Evolutionary conservation across 495 filamentous ascomycete species (phyloP).

Genomic region (Gamarada debralockiae): DNA sequence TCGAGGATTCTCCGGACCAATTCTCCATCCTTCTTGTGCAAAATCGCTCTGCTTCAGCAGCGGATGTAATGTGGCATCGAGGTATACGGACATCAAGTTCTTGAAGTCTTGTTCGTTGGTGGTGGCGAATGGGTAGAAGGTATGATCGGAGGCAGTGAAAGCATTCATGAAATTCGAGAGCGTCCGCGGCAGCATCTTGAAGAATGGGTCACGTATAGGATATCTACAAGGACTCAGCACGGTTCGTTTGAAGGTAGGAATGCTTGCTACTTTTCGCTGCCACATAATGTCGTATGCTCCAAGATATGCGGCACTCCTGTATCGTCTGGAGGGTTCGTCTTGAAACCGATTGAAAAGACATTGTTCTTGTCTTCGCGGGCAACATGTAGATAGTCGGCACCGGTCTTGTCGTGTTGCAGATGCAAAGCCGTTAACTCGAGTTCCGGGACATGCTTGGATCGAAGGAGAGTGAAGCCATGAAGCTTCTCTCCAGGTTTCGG

Average conservation of each 20-base stretch:
- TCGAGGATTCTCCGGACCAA: conserved; percentile 84
- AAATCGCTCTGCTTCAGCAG: conserved; percentile 89
- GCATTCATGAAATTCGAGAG: conserved; percentile 99
- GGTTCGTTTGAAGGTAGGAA: conserved; percentile 10
- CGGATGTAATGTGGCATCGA: conserved; percentile 89
- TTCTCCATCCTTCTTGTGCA: conserved; percentile 91
- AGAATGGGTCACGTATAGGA: conserved; percentile 95
- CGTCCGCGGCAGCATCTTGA: conserved; percentile 98
- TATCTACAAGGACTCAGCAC: conserved; percentile 52
- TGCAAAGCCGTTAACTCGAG: conserved; percentile 88
- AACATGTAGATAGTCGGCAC: conserved; percentile 92
- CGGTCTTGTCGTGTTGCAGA: conserved; percentile 86
- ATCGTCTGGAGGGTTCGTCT: conserved; percentile 95
- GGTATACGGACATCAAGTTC: conserved; percentile 93
- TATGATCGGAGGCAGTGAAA: conserved; percentile 93
- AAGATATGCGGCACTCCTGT: conserved; percentile 96
- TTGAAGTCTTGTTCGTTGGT: conserved; percentile 95
- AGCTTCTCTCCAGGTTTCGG: conserved; percentile 78
- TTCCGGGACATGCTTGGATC: conserved; percentile 88
- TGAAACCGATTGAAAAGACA: conserved; percentile 98
- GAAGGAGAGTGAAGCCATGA: conserved; percentile 86
- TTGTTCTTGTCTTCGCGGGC: conserved; percentile 95
- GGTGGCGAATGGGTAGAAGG: conserved; percentile 96
- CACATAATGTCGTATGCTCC: conserved; percentile 94
- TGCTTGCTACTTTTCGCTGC: conserved; percentile 76